Evolutionary conservation across 257 asterid species (phyloP).

Genomic region (Penstemon davidsonii): DNA sequence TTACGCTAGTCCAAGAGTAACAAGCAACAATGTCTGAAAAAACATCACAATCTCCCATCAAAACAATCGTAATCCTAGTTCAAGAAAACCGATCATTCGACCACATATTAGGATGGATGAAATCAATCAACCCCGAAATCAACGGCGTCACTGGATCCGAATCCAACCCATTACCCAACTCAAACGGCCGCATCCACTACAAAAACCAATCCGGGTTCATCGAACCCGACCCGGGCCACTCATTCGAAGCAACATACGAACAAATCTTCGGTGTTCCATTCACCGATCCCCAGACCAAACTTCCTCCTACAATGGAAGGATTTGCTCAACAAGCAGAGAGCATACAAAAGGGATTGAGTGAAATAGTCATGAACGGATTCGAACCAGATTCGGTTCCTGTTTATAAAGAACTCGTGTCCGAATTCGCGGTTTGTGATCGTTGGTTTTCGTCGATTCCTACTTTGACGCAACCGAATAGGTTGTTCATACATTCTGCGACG

Average conservation of each 20-base stretch:
- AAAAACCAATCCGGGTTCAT: constrained; percentile 46
- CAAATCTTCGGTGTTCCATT: constrained; percentile 59
- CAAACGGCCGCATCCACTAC: constrained; percentile 33
- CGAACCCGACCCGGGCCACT: constrained; percentile 77
- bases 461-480: constrained; percentile 72
- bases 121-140: constrained; percentile 64
- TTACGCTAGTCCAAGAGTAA: constrained; percentile 5
- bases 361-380: constrained; percentile 65
- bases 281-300: constrained; percentile 27
- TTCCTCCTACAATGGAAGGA: constrained; percentile 62
- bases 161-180: constrained; percentile 53
- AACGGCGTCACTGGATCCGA: constrained; percentile 61
- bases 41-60: constrained; percentile 48
- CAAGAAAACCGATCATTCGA: constrained; percentile 86
- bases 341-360: constrained; percentile 51
- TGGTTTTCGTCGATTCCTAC: constrained; percentile 70
- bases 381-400: constrained; percentile 59
- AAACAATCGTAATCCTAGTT: constrained; percentile 64
- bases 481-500: constrained; percentile 71
- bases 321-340: constrained; percentile 77
- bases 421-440: constrained; percentile 74
- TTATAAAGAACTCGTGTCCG: constrained; percentile 49
- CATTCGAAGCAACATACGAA: constrained; percentile 57
- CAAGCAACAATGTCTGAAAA: constrained; percentile 36
- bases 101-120: constrained; percentile 86